Evolutionary conservation across 1,284 basidiomycete genomes (phyloP).

Genomic region (Vanrija sp.): DNA sequence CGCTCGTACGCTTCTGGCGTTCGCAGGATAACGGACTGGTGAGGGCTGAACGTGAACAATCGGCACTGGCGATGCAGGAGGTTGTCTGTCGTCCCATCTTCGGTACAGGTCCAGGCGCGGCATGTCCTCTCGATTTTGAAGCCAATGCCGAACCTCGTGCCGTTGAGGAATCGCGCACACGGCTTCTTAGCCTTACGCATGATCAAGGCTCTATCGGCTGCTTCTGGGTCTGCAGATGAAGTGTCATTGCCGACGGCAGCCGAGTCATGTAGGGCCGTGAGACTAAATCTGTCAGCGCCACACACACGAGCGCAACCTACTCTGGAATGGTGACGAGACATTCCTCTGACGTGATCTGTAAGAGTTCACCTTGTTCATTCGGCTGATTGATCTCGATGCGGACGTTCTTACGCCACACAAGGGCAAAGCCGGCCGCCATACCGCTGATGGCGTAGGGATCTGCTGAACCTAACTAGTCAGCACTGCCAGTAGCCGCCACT

Average conservation of each 20-base stretch:
- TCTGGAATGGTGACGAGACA: conserved; percentile 79
- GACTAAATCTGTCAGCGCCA: conserved; percentile 20
- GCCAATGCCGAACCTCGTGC: conserved; percentile 87
- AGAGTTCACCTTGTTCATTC: conserved; percentile 71
- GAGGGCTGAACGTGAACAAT: conserved; percentile 74
- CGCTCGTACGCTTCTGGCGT: conserved; percentile 52
- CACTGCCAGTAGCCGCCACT: conserved; percentile 14
- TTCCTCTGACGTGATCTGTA: conserved; percentile 78
- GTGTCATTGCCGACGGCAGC: conserved; percentile 48
- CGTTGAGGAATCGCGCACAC: conserved; percentile 78
- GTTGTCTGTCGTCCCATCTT: conserved; percentile 57
- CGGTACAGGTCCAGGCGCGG: conserved; percentile 61
- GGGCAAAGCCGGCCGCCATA: conserved; percentile 82
- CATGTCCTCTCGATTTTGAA: conserved; percentile 82
- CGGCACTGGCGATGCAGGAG: conserved; percentile 76
- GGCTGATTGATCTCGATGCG: conserved; percentile 67
- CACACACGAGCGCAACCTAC: conserved; percentile 52
- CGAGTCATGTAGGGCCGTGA: conserved; percentile 52
- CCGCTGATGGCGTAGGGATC: conserved; percentile 74
- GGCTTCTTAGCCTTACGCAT: conserved; percentile 51
- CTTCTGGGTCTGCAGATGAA: conserved; percentile 7
- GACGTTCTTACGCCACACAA: conserved; percentile 78
- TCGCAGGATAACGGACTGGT: conserved; percentile 71
- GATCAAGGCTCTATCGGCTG: conserved; percentile 26
- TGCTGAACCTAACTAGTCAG: conserved; percentile 60